Base-by-base conservation (phyloP, 1,284 basidiomycete species). In the Hemileia vastatrix region DNA sequence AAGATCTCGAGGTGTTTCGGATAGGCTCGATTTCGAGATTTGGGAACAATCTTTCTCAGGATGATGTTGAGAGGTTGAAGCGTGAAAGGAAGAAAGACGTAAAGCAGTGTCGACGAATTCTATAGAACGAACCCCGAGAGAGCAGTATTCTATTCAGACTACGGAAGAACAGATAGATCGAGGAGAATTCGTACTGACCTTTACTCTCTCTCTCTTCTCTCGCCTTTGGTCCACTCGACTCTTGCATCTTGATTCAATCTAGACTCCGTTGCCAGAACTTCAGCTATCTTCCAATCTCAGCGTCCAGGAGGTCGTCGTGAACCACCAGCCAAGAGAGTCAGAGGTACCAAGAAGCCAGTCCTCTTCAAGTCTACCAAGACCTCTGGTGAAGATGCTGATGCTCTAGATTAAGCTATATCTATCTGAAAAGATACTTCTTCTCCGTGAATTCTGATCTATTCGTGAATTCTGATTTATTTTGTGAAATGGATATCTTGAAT, bases 261-360 rank as follows among this genome's bases (percentile, higher is more conserved):
- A 50, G 63, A 74, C 49, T 71, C 73, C 66, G 70, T 74, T 44
- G 69, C 70, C 50, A 71, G 73, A 45, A 68, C 72, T 44, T 70
- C 73, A 4, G 68, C 68, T 40, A 66, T 75, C 64, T 67, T 68
- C 64, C 68, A 66, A 57, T 60, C 68, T 49, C 73, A 74, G 71
- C 57, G 57, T 44, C 50, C 65, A 6, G 56, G 64, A 61, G 8
- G 49, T 23, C 66, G 66, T 65, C 64, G 57, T 56, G 57, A 68
- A 55, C 63, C 67, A 53, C 67, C 61, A 50, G 66, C 66, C 55
- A 64, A 64, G 57, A 70, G 67, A 67, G 61, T 62, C 33, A 65
- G 68, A 24, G 67, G 68, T 49, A 55, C 67, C 50, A 60, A 60
- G 62, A 67, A 69, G 65, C 65, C 64, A 59, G 64, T 67, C 66